Evolutionary conservation across 306 rosid genomes (phyloP).

Genomic region (Lathyrus aphaca): DNA sequence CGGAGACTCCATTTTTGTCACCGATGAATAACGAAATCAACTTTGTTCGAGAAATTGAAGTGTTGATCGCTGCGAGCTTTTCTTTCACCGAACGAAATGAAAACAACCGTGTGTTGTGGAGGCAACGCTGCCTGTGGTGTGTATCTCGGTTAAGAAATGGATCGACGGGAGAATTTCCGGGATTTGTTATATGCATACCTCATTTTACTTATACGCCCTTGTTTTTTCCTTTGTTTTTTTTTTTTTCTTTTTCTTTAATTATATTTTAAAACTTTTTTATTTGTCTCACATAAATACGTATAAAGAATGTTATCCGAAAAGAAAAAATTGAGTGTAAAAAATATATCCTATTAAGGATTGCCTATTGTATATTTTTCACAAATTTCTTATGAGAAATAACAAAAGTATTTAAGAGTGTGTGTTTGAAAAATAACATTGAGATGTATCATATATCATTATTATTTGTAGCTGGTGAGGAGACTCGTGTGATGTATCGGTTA

Average conservation of each 20-base stretch:
- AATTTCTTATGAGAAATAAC: too few relatives aligned
- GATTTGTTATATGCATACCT: neutral
- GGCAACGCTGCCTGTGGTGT: neutral
- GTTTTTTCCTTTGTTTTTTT: neutral
- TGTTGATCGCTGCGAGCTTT: neutral
- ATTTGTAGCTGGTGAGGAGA: too few relatives aligned
- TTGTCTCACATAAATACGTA: too few relatives aligned
- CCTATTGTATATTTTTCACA: too few relatives aligned
- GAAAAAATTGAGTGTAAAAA: too few relatives aligned
- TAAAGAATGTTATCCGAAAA: too few relatives aligned
- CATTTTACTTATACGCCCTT: neutral
- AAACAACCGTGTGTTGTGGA: neutral
- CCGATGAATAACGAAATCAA: neutral
- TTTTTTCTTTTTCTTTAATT: neutral
- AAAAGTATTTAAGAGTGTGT: too few relatives aligned
- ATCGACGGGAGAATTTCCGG: neutral
- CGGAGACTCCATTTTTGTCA: conserved; percentile 62
- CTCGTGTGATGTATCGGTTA: too few relatives aligned
- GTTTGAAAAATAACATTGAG: too few relatives aligned
- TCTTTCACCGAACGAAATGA: neutral
- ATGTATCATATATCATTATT: too few relatives aligned
- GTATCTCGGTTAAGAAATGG: neutral
- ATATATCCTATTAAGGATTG: too few relatives aligned
- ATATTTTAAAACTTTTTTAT: too few relatives aligned
- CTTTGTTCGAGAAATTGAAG: neutral